Percentiles rank a stretch among this genome's conserved stretches.
phyloP scores from a whole-genome alignment of 2,329 filamentous ascomycete genomes.

The Fusarium graminum region DNA sequence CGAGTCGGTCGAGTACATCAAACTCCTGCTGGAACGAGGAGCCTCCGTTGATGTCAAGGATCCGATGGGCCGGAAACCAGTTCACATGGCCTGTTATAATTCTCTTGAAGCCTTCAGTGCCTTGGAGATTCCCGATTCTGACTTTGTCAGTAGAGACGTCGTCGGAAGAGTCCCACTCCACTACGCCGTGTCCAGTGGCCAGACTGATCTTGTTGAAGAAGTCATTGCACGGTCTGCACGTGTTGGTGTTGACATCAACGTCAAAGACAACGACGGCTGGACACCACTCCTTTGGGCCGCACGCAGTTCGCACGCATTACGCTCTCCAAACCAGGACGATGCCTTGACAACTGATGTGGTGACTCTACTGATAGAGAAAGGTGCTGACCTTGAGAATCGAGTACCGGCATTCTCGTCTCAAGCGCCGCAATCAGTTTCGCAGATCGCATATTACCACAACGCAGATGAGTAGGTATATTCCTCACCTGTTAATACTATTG shows the following conservation, averaged over 20 bases:
- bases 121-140: slow-evolving; percentile 9
- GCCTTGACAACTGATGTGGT: not conserved
- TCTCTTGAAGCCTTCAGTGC: slow-evolving; percentile 8
- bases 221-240: slow-evolving; percentile 6
- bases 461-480: not conserved
- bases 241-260: slow-evolving; percentile 1
- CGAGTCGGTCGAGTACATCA: not conserved
- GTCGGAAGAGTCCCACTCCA: slow-evolving; percentile 14
- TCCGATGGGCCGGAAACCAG: not conserved
- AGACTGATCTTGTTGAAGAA: not conserved
- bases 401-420: not conserved
- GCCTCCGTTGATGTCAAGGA: slow-evolving; percentile 2
- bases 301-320: not conserved
- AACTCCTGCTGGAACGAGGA: not conserved
- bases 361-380: not conserved
- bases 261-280: slow-evolving; percentile 19
- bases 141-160: slow-evolving; percentile 5
- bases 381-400: not conserved
- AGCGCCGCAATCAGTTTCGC: not conserved
- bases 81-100: slow-evolving; percentile 22
- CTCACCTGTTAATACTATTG: too few species aligned
- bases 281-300: slow-evolving; percentile 25
- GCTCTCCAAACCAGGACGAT: too few species aligned
- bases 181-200: slow-evolving; percentile 7
- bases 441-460: slow-evolving; percentile 5